Evolutionary conservation across 1,284 basidiomycete species (phyloP).

Genomic region (Irpex lacteus): DNA sequence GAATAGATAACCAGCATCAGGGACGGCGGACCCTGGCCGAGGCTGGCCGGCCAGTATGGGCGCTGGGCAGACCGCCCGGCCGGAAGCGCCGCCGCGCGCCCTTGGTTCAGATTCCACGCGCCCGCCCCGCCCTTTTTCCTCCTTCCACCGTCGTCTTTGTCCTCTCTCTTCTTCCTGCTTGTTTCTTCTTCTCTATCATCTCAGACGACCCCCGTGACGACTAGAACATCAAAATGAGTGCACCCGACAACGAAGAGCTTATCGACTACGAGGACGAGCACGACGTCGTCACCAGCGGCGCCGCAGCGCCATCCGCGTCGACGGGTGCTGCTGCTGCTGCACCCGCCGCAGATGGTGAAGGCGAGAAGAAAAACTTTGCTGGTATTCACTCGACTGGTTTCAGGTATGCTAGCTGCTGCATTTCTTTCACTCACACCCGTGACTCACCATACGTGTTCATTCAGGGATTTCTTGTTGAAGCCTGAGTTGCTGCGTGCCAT

Average conservation of each 20-base stretch:
- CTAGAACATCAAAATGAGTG: conserved; percentile 50
- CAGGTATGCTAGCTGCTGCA: conserved; percentile 40
- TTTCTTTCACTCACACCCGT: not conserved
- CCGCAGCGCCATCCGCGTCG: conserved; percentile 41
- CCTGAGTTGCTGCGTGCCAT: conserved; percentile 97
- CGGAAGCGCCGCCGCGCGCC: conserved; percentile 18
- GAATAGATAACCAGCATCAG: not conserved
- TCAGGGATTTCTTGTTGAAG: conserved; percentile 94
- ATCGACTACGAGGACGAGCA: conserved; percentile 97
- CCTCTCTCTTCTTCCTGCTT: conserved; percentile 17
- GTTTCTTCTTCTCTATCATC: conserved; percentile 18
- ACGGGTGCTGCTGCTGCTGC: conserved; percentile 48
- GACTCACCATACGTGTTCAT: conserved; percentile 17
- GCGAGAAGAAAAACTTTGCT: conserved; percentile 96
- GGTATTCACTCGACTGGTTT: conserved; percentile 97
- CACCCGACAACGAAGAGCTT: conserved; percentile 80
- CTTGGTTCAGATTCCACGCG: conserved; percentile 22
- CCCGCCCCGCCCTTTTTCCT: conserved; percentile 28
- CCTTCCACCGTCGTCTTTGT: conserved; percentile 31
- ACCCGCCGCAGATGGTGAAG: conserved; percentile 54
- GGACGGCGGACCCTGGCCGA: not conserved
- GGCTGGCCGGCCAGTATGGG: not conserved
- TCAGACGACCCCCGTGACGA: not conserved
- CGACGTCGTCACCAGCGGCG: conserved; percentile 71
- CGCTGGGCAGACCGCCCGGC: conserved; percentile 10